A percentile compares a stretch with the other conserved stretches of the same genome.
Evolutionary conservation across 2,329 filamentous ascomycete genomes (phyloP).

Genomic region (Pseudocercospora cruenta): DNA sequence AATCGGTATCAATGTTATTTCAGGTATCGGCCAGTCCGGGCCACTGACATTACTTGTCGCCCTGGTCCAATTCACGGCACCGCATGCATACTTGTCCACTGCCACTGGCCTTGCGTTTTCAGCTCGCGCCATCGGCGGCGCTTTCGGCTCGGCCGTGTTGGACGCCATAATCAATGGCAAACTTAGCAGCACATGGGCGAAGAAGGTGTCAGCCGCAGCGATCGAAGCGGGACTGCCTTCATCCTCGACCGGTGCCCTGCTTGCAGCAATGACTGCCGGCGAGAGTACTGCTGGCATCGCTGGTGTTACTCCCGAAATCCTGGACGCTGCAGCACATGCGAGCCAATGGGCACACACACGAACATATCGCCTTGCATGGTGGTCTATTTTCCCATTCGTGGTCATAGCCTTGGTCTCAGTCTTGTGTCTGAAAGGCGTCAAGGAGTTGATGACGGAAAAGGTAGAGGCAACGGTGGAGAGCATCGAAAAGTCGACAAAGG

Average conservation of each 20-base stretch:
- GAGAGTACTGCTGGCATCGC: conserved; percentile 36
- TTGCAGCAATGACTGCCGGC: background rate
- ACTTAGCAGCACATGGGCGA: conserved; percentile 45
- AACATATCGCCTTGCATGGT: conserved; percentile 45
- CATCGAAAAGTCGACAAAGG: background rate
- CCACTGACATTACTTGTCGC: conserved; percentile 56
- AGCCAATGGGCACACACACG: conserved; percentile 52
- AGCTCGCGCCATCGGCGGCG: conserved; percentile 57
- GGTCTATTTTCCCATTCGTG: conserved; percentile 53
- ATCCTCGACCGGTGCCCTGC: conserved; percentile 36
- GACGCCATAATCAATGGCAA: conserved; percentile 58
- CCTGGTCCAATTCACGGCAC: conserved; percentile 57
- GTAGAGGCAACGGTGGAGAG: conserved; percentile 57
- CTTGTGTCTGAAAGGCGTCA: conserved; percentile 51
- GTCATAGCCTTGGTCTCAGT: conserved; percentile 53
- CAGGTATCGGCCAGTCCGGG: conserved; percentile 55
- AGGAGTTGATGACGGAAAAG: conserved; percentile 58
- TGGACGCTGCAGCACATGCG: conserved; percentile 44
- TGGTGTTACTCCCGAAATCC: conserved; percentile 45
- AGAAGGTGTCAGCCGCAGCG: conserved; percentile 48
- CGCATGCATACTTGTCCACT: conserved; percentile 57
- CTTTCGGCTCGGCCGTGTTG: conserved; percentile 57
- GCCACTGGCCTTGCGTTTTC: conserved; percentile 59
- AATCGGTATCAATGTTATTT: conserved; percentile 53
- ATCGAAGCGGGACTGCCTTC: conserved; percentile 48